These are phyloP conservation scores for Penicillium paneum DNA, from an alignment of 2,329 filamentous ascomycete species.

Conservation along the genomic window DNA sequence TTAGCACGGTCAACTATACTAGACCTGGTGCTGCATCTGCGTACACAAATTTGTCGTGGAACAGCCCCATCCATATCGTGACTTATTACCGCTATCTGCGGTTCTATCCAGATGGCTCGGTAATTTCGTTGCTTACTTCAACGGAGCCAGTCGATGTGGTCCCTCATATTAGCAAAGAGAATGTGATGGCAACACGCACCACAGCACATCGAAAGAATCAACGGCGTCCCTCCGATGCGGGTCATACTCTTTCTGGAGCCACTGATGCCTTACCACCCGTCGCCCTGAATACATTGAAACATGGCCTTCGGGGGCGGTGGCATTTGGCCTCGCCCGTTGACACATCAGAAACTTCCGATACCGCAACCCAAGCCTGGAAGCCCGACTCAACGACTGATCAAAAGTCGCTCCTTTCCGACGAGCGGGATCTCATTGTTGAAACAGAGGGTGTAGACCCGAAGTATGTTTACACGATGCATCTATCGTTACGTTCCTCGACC, in stretches of 20 bases:
- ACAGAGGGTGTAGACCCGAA: conserved; percentile 76
- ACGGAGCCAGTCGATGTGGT: conserved; percentile 83
- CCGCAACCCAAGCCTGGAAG: conserved; percentile 13
- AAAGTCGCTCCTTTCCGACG: conserved; percentile 27
- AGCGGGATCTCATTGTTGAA: conserved; percentile 71
- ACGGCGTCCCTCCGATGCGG: conserved; percentile 43
- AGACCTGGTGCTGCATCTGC: conserved; percentile 72
- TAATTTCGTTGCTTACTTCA: conserved; percentile 76
- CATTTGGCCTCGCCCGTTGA: conserved; percentile 54
- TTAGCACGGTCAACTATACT: conserved; percentile 93
- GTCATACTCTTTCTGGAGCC: conserved; percentile 28
- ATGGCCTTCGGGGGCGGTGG: conserved; percentile 66
- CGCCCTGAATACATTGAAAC: conserved; percentile 60
- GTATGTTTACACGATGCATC: conserved; percentile 81
- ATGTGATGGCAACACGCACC: conserved; percentile 49
- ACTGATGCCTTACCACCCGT: conserved; percentile 36
- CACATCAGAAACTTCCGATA: conserved; percentile 22
- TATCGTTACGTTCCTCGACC: conserved; percentile 60
- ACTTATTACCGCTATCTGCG: conserved; percentile 97
- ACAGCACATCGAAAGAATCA: conserved; percentile 34
- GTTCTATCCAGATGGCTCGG: conserved; percentile 86
- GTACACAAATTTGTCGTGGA: conserved; percentile 68
- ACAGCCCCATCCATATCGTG: conserved; percentile 83
- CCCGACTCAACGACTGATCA: conserved; percentile 36
- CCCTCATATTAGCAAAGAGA: conserved; percentile 71